phyloP scores from a whole-genome alignment of 179 eudicot genomes.

The Beta corolliflora region DNA sequence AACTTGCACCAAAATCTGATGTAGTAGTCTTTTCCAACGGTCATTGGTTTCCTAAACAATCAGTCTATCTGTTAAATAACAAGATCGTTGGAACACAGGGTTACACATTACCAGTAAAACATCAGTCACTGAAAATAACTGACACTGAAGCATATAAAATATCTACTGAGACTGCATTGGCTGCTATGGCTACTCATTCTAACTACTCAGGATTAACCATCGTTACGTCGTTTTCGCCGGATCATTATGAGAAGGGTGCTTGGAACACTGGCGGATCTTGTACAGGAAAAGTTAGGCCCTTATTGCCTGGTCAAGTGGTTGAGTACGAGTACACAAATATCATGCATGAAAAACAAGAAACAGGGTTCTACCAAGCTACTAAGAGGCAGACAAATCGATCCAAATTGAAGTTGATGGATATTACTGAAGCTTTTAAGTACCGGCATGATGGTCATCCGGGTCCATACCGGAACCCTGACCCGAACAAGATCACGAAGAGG shows the following conservation, averaged over 20 bases:
- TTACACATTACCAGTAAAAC: constrained; percentile 56
- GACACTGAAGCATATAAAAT: constrained; percentile 64
- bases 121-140: constrained; percentile 41
- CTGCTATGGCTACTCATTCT: constrained; percentile 57
- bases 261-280: constrained; percentile 95
- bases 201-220: constrained; percentile 72
- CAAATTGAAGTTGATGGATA: constrained; percentile 67
- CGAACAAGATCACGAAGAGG: constrained; percentile 69
- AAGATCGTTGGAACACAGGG: constrained; percentile 77
- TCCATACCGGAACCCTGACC: constrained; percentile 65
- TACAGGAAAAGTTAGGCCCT: constrained; percentile 73
- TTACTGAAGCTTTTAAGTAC: constrained; percentile 64
- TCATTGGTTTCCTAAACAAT: constrained; percentile 87
- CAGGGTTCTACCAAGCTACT: constrained; percentile 54
- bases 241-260: constrained; percentile 84
- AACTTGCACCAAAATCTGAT: constrained; percentile 47
- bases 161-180: constrained; percentile 63
- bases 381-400: constrained; percentile 51
- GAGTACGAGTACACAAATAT: constrained; percentile 63
- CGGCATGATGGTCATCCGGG: constrained; percentile 97
- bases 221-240: constrained; percentile 73
- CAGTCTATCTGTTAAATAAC: constrained; percentile 57
- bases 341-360: constrained; percentile 73
- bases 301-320: constrained; percentile 48
- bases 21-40: constrained; percentile 75